Evolutionary conservation across 164 flowering plant genomes (phyloP), one percentile per base, ranked within the genome.

Genomic region (Aristolochia fimbriata): DNA sequence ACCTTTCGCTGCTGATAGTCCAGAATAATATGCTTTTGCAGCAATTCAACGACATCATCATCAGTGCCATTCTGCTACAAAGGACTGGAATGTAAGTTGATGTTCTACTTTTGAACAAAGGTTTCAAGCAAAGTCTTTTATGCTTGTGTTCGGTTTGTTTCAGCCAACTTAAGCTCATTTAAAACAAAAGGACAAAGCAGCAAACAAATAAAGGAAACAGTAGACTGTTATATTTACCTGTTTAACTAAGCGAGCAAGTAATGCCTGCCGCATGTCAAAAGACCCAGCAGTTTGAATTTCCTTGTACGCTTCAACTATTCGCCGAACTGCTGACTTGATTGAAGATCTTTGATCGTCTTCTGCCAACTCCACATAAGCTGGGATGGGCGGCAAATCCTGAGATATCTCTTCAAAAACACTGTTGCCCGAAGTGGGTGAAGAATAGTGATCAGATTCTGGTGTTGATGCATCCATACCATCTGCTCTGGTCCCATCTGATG

Each of bases 181-280:
- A n/a, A 6, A 15, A 56, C 20, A 56, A 1, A 31, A 56, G 24
- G 17, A 27, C 43, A 5, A 27, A 10, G n/a, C 4, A 48, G 7
- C 25, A 53, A 1, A 53, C 8, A 33, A 10, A 55, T 23, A 37
- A 27, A 27, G 30, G 10, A 15, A 31, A 56, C 11, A 56, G 15
- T 15, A 10, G 43, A 37, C 12, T 37, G 43, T 10, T 6, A 3
- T 37, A 37, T 37, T 37, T 71, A 87, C 99, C 96, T 87, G 88
- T 71, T 84, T 82, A 68, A 84, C 80, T 80, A 94, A 79, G 45
- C 94, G 88, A 67, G 96, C 89, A 69, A 91, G 78, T 70, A 94
- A 71, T 50, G 81, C 79, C 85, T 83, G 78, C 51, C 82, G 76
- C 45, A 78, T 83, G 62, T 78, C 71, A 67, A 68, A 73, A 63